Conservation (phyloP, 2,329 filamentous ascomycete genomes). For the Fusarium citri region DNA sequence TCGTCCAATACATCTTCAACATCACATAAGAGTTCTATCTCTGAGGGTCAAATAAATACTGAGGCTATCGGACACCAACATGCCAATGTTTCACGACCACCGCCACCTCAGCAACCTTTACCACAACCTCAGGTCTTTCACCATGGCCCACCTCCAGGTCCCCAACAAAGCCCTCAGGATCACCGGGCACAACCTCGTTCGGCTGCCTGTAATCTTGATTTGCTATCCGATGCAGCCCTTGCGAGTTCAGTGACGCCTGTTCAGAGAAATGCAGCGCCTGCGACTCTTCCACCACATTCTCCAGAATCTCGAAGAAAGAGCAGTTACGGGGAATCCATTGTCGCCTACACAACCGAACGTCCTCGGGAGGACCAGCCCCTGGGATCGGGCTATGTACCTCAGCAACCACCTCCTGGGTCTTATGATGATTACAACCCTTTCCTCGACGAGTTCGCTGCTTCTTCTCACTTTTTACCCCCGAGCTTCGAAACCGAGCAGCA, state of each 20-base stretch:
- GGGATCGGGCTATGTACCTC: conserved; percentile 52
- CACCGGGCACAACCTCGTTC: conserved; percentile 59
- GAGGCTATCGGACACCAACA: conserved; percentile 60
- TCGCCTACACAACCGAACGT: conserved; percentile 59
- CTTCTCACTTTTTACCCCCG: conserved; percentile 66
- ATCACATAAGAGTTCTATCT: conserved; percentile 59
- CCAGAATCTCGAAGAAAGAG: conserved; percentile 58
- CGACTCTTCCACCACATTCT: conserved; percentile 56
- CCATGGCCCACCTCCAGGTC: conserved; percentile 51
- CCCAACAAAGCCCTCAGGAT: conserved; percentile 59
- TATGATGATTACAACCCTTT: conserved; percentile 71
- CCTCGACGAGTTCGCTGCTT: conserved; percentile 66
- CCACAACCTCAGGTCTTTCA: conserved; percentile 53
- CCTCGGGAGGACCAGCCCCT: conserved; percentile 60
- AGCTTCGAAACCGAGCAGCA: conserved; percentile 66
- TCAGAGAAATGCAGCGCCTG: conserved; percentile 61
- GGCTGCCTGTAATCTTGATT: conserved; percentile 67
- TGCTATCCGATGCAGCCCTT: conserved; percentile 70
- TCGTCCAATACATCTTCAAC: conserved; percentile 58
- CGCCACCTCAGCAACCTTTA: conserved; percentile 45
- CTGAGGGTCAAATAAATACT: conserved; percentile 60
- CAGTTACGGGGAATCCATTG: conserved; percentile 60
- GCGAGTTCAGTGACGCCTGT: conserved; percentile 67
- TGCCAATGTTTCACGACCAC: conserved; percentile 40
- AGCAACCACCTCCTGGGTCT: conserved; percentile 48